phyloP scores from a whole-genome alignment of 768 basidiomycete species.

The Leccinum incarnatum region DNA sequence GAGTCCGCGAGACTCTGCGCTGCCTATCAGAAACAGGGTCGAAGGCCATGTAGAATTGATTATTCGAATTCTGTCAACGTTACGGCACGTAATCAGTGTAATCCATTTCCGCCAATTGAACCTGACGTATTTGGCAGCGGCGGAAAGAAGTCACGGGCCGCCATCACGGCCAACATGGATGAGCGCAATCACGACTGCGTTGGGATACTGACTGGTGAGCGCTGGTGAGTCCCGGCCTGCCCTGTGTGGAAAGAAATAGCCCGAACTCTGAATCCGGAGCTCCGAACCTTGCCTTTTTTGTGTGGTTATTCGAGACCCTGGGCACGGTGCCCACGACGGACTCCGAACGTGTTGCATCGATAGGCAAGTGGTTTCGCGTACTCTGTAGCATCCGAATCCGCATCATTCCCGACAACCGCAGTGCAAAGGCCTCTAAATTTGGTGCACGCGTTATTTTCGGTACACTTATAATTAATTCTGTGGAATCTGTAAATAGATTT shows the following conservation, averaged over 20 bases:
- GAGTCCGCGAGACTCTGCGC: not conserved
- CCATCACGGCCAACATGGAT: no score
- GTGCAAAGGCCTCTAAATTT: not conserved
- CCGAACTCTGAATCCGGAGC: not conserved
- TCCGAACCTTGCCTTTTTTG: not conserved
- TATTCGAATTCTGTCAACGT: not conserved
- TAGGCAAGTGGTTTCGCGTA: not conserved
- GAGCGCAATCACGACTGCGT: no score
- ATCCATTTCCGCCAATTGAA: not conserved
- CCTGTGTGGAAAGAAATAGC: not conserved
- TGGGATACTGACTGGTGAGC: not conserved
- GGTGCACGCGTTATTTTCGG: not conserved
- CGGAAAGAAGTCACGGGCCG: not conserved
- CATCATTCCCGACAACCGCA: not conserved
- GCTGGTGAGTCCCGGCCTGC: not conserved
- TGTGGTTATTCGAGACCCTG: not conserved
- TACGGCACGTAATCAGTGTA: not conserved
- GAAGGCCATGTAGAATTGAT: not conserved
- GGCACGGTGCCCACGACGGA: not conserved
- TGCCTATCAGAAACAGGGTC: slow-evolving; percentile 7
- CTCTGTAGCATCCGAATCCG: not conserved
- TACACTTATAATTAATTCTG: no score
- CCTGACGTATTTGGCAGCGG: not conserved
- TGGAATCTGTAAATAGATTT: not conserved
- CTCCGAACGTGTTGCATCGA: not conserved